Conservation (phyloP, 176 grass and related monocot species). For the Avena insularis region DNA sequence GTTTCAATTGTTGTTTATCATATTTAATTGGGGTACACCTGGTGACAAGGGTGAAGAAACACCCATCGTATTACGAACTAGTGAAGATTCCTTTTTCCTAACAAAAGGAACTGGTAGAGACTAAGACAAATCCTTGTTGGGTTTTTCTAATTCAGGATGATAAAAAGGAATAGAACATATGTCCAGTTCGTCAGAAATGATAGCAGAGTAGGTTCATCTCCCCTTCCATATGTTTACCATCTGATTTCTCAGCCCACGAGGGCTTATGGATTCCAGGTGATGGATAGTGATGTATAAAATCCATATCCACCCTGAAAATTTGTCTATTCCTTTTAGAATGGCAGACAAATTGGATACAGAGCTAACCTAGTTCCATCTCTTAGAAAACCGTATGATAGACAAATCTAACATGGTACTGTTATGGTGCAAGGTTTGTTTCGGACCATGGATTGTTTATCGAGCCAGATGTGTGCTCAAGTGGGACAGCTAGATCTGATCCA, state of each 20-base stretch:
- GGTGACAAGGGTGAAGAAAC: neutral
- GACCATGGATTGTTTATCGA: neutral
- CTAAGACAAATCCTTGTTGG: neutral
- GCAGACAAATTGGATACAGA: slow-evolving; percentile 30
- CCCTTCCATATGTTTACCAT: neutral
- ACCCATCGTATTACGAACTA: neutral
- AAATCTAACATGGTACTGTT: slow-evolving; percentile 29
- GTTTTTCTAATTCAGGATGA: neutral
- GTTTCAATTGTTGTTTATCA: neutral
- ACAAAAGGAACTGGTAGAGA: slow-evolving; percentile 2
- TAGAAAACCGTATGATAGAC: neutral
- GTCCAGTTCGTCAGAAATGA: neutral
- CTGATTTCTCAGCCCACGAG: neutral
- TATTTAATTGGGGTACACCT: neutral
- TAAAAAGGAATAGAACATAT: slow-evolving; percentile 15
- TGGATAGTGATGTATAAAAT: slow-evolving; percentile 27
- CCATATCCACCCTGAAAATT: slow-evolving; percentile 13
- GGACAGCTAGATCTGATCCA: slow-evolving; percentile 32
- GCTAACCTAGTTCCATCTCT: slow-evolving; percentile 14
- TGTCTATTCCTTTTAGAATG: slow-evolving; percentile 34
- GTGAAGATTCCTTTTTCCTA: neutral
- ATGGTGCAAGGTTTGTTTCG: slow-evolving; percentile 26
- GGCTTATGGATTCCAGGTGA: slow-evolving; percentile 30
- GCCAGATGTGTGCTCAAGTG: slow-evolving; percentile 13
- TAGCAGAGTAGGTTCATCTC: slow-evolving; percentile 41